Evolutionary conservation across 768 basidiomycete species (phyloP), one percentile per base, ranked within the genome.

Genomic region (Termitomyces sp.): DNA sequence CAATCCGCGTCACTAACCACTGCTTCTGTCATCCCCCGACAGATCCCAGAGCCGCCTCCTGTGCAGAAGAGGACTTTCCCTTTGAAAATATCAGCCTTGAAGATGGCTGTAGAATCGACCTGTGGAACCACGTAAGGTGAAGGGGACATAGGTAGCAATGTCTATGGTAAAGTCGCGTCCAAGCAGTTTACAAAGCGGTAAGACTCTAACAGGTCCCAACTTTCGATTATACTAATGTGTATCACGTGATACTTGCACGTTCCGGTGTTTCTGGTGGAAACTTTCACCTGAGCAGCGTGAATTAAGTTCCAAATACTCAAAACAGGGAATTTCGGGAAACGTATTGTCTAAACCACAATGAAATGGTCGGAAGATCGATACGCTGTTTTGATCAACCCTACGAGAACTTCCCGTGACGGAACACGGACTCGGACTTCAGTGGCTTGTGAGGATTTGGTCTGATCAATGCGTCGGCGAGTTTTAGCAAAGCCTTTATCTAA

Each of bases 31-130:
- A 96, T 94, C 47, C 74, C 82, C 62, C 87, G 86, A 74, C 94
- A 93, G 71, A 99, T 98, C 15, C 95, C 96, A 56, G 90, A 90
- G 2, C 89, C 89, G 15, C 93, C 94, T 37, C 93, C 94, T 0
- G 93, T 96, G 71, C 88, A 93, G 71, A 92, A 90, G 4, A 91
- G 74, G 21, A 95, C 91, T 67, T 95, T 97, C 57, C 89, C 93
- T 59, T 85, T 83, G 82, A 96, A 96, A 30, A 98, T 77, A 60
- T 90, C 86, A 1, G 73, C 65, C 61, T 83, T 85, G 79, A 96
- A 98, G 53, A 89, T 73, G 41, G 79, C 63, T 0, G 76, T 78
- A 0, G 88, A 89, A 56, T 75, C 71, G 28, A 73, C 71, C 19
- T 78, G 65, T 0, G 85, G 79, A 24, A 74, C 70, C 26, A 77